A percentile compares a stretch with the other conserved stretches of the same genome.
Evolutionary conservation across 495 filamentous ascomycete species (phyloP).

Genomic region (Wilcoxina mikolae): DNA sequence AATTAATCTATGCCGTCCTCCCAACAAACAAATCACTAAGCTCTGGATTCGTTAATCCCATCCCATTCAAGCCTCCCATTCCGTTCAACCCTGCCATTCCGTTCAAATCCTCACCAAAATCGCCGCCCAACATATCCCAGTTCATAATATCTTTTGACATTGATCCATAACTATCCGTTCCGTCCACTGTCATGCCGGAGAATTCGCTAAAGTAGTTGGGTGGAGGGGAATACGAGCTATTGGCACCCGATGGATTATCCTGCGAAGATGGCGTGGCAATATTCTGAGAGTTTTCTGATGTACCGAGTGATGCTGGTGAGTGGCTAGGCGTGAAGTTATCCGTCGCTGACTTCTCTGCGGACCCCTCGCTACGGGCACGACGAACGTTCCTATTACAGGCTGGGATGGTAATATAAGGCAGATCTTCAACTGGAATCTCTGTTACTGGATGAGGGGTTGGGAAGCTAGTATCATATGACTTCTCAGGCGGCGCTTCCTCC

Average conservation of each 20-base stretch:
- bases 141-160: too few species aligned
- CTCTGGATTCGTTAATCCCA: neutral
- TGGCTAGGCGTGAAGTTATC: neutral
- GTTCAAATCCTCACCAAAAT: too few species aligned
- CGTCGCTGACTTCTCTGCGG: neutral
- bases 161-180: too few species aligned
- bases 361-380: neutral
- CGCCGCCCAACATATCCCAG: too few species aligned
- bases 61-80: neutral
- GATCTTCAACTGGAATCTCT: neutral
- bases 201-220: neutral
- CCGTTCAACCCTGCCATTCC: neutral
- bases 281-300: neutral
- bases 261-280: neutral
- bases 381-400: neutral
- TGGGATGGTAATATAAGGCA: neutral
- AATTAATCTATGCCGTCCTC: neutral
- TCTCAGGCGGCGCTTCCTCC: neutral
- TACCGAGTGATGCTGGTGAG: neutral
- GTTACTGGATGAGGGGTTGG: neutral
- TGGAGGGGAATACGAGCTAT: conserved; percentile 1
- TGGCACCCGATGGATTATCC: neutral
- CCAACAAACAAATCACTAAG: neutral
- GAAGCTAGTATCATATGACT: neutral
- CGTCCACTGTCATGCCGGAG: neutral